phyloP scores from a whole-genome alignment of 2,329 filamentous ascomycete species.

The Aspergillus udagawae region DNA sequence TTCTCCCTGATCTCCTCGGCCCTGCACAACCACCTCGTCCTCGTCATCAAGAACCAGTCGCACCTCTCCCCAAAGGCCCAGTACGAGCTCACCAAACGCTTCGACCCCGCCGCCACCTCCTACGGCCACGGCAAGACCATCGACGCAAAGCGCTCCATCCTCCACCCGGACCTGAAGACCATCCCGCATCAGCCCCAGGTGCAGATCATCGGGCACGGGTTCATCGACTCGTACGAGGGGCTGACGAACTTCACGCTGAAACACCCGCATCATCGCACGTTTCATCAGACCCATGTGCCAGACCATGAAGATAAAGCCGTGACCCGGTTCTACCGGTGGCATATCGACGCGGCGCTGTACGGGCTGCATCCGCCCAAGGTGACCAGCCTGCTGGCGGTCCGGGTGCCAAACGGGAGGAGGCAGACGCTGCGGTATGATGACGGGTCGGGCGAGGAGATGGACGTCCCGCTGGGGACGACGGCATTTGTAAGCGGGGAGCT shows the following conservation, averaged over 20 bases:
- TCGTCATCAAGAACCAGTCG: constrained; percentile 66
- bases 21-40: constrained; percentile 64
- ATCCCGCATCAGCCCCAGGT: constrained; percentile 76
- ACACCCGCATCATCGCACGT: constrained; percentile 74
- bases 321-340: constrained; percentile 70
- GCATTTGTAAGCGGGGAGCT: constrained; percentile 69
- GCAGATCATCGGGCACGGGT: constrained; percentile 75
- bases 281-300: constrained; percentile 64
- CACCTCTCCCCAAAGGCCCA: constrained; percentile 65
- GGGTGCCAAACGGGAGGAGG: constrained; percentile 61
- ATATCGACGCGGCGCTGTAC: constrained; percentile 75
- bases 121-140: constrained; percentile 76
- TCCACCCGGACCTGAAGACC: constrained; percentile 77
- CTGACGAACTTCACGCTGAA: constrained; percentile 63
- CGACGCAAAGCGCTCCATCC: constrained; percentile 61
- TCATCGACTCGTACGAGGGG: constrained; percentile 66
- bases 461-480: constrained; percentile 70
- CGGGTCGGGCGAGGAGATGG: constrained; percentile 60
- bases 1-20: constrained; percentile 62
- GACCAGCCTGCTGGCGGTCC: constrained; percentile 70
- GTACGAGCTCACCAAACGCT: constrained; percentile 68
- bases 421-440: constrained; percentile 73
- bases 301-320: constrained; percentile 55
- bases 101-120: constrained; percentile 61
- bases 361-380: constrained; percentile 69